Percentiles rank a stretch among this genome's conserved stretches.
Evolutionary conservation across 495 filamentous ascomycete species (phyloP).

Genomic region (Penicillium lividum): DNA sequence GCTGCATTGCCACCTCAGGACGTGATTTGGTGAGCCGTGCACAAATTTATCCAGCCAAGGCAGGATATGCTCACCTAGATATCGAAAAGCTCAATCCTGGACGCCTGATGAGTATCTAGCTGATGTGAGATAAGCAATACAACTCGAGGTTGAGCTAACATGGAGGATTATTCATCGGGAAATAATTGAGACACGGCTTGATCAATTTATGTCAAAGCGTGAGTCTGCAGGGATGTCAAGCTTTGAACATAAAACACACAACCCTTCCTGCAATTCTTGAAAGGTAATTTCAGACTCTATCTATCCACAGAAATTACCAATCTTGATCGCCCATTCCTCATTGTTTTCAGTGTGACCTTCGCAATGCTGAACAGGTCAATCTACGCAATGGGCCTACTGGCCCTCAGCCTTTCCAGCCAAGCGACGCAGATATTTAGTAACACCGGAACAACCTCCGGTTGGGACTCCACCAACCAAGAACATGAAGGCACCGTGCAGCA

Average conservation of each 20-base stretch:
- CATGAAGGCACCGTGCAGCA: slow-evolving; percentile 45
- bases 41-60: background rate
- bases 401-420: background rate
- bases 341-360: background rate
- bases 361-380: background rate
- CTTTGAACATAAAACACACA: background rate
- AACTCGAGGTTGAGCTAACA: background rate
- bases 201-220: no score
- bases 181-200: background rate
- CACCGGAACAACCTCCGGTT: slow-evolving; percentile 50
- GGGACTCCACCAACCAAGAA: slow-evolving; percentile 48
- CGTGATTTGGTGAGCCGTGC: background rate
- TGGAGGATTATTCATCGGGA: background rate
- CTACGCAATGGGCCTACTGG: background rate
- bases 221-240: no score
- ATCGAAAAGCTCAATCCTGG: background rate
- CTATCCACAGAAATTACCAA: background rate
- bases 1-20: no score
- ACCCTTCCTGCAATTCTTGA: background rate
- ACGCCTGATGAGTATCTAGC: background rate
- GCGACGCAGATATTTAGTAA: slow-evolving; percentile 50
- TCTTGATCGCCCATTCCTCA: background rate
- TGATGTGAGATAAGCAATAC: background rate
- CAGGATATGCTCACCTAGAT: background rate
- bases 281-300: background rate